Conservation (phyloP, 352 stramenopile species). For the Pythium pectinolyticum region DNA sequence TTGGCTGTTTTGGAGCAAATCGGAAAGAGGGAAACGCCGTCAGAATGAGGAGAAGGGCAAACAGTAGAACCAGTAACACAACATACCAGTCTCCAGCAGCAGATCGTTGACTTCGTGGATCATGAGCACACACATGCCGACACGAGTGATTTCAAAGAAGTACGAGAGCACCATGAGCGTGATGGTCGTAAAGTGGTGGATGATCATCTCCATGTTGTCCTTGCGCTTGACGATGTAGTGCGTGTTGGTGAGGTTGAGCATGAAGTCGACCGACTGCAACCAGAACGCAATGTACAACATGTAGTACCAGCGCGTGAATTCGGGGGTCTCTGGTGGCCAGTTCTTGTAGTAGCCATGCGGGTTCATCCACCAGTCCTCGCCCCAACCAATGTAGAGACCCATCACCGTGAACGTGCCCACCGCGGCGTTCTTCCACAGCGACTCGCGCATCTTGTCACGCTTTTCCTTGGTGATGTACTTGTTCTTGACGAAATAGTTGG, state of each 20-base stretch:
- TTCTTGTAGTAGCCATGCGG: slow-evolving; percentile 63
- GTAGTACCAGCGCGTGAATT: slow-evolving; percentile 79
- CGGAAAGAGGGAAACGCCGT: too few species aligned
- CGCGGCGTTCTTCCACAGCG: slow-evolving; percentile 78
- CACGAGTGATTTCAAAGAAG: slow-evolving; percentile 63
- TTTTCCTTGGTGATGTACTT: slow-evolving; percentile 55
- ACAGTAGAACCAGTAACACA: too few species aligned
- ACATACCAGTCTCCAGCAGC: slow-evolving; percentile 61
- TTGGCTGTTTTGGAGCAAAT: slow-evolving; percentile 50
- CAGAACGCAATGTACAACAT: slow-evolving; percentile 85
- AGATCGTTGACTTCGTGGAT: slow-evolving; percentile 84
- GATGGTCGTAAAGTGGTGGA: slow-evolving; percentile 79
- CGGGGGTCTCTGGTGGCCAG: slow-evolving; percentile 48
- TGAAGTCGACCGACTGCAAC: slow-evolving; percentile 83
- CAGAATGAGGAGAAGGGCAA: too few species aligned
- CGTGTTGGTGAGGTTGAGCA: slow-evolving; percentile 80
- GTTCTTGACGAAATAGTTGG: slow-evolving; percentile 42
- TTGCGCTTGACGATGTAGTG: slow-evolving; percentile 84
- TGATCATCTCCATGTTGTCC: slow-evolving; percentile 80
- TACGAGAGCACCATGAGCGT: slow-evolving; percentile 80
- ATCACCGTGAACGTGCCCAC: slow-evolving; percentile 64
- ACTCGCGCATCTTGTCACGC: slow-evolving; percentile 83
- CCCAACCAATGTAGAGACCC: slow-evolving; percentile 57
- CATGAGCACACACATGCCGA: slow-evolving; percentile 78
- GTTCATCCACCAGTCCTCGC: slow-evolving; percentile 76